A percentile compares a stretch with the other conserved stretches of the same genome.
phyloP scores from a whole-genome alignment of 257 asterid species.

The Rauvolfia tetraphylla region DNA sequence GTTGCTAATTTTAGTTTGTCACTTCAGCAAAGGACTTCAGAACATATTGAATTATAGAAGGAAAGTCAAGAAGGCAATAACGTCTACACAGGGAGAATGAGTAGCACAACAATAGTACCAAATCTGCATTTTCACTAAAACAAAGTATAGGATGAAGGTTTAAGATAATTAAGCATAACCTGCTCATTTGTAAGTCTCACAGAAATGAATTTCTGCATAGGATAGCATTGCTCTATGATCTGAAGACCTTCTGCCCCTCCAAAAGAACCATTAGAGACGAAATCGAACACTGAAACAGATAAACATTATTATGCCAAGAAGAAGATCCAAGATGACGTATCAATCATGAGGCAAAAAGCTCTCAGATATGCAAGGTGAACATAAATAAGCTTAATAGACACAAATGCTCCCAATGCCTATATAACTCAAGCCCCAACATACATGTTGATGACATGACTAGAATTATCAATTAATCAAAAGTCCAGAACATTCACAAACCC shows the following conservation, averaged over 20 bases:
- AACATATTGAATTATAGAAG: background rate
- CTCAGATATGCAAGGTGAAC: background rate
- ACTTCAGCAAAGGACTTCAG: background rate
- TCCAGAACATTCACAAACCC: background rate
- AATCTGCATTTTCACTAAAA: background rate
- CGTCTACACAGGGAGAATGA: background rate
- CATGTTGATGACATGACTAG: background rate
- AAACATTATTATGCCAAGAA: conserved; percentile 11
- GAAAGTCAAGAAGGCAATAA: background rate
- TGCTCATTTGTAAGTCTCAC: conserved; percentile 73
- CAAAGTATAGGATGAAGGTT: conserved; percentile 3
- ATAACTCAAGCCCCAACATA: background rate
- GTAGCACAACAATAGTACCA: background rate
- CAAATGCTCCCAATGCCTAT: background rate
- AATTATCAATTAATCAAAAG: background rate
- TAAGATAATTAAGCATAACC: conserved; percentile 39
- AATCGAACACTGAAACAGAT: conserved; percentile 46
- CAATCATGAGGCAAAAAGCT: background rate
- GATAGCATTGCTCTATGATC: conserved; percentile 75
- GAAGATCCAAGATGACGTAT: background rate
- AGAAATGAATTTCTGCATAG: conserved; percentile 70
- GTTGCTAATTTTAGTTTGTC: background rate
- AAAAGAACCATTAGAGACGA: conserved; percentile 61
- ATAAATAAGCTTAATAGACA: background rate
- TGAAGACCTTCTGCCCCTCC: conserved; percentile 55